Percentiles rank a stretch among this genome's conserved stretches.
Conservation (phyloP, 2,329 filamentous ascomycete species). For the Neopestalotiopsis sp. region DNA sequence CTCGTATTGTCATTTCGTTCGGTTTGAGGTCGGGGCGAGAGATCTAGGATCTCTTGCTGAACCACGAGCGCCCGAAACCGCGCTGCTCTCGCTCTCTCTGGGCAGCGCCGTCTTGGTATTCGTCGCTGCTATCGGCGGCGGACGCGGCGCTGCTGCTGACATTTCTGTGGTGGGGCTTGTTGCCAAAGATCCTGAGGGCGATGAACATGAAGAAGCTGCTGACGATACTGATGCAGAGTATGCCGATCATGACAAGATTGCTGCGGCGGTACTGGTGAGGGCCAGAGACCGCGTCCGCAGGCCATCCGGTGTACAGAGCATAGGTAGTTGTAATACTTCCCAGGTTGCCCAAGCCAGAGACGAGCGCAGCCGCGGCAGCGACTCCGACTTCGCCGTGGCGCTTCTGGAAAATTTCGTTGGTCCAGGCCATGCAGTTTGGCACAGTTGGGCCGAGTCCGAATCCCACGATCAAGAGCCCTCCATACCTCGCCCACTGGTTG, state of each 20-base stretch:
- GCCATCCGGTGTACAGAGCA: constrained; percentile 87
- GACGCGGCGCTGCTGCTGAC: constrained; percentile 37
- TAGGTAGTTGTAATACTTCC: constrained; percentile 89
- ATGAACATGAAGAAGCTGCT: constrained; percentile 73
- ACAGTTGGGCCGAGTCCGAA: constrained; percentile 91
- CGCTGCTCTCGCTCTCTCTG: constrained; percentile 62
- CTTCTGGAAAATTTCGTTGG: constrained; percentile 85
- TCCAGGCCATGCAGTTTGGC: constrained; percentile 94
- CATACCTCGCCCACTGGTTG: constrained; percentile 83
- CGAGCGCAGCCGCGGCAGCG: constrained; percentile 82
- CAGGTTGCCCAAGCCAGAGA: constrained; percentile 85
- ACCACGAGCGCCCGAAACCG: constrained; percentile 55
- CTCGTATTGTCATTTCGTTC: constrained; percentile 1
- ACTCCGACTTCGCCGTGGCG: constrained; percentile 91
- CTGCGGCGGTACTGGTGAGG: constrained; percentile 78
- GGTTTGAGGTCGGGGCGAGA: constrained; percentile 12
- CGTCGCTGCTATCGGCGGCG: constrained; percentile 44
- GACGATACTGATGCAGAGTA: constrained; percentile 77
- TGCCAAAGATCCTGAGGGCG: constrained; percentile 64
- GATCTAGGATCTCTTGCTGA: constrained; percentile 36
- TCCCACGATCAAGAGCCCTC: constrained; percentile 86
- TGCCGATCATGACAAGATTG: constrained; percentile 88
- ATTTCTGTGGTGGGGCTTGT: constrained; percentile 54
- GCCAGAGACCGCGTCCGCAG: constrained; percentile 72
- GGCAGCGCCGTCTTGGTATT: constrained; percentile 65